Evolutionary conservation across 2,329 filamentous ascomycete species (phyloP).

Genomic region (Pyrenophora teres): DNA sequence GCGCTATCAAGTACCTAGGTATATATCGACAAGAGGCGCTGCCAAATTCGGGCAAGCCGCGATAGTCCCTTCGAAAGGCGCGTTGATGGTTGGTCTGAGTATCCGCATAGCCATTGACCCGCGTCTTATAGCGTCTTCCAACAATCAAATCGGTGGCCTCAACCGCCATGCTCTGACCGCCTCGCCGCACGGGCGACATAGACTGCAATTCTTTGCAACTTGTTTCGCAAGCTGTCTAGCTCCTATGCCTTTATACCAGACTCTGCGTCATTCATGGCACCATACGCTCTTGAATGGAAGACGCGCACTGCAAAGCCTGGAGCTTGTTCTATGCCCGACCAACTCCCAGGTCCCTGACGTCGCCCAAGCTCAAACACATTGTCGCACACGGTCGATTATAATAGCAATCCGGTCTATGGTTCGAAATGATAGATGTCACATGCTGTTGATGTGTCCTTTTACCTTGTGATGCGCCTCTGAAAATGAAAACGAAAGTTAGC

Average conservation of each 20-base stretch:
- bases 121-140: slow-evolving; percentile 35
- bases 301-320: slow-evolving; percentile 2
- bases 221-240: slow-evolving; percentile 7
- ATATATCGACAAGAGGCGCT: slow-evolving; percentile 71
- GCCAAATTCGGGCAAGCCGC: slow-evolving; percentile 51
- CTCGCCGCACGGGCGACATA: slow-evolving; percentile 24
- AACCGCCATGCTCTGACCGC: slow-evolving; percentile 30
- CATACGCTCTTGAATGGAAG: slow-evolving; percentile 8
- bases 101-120: slow-evolving; percentile 41
- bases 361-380: slow-evolving; percentile 3
- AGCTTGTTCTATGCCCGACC: slow-evolving; percentile 3
- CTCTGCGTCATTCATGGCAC: slow-evolving; percentile 9
- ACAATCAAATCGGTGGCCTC: slow-evolving; percentile 28
- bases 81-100: slow-evolving; percentile 37
- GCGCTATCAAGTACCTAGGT: slow-evolving; percentile 66
- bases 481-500: neutral
- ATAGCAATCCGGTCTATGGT: slow-evolving; percentile 1
- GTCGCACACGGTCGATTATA: slow-evolving; percentile 1
- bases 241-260: slow-evolving; percentile 20
- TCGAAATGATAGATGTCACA: neutral
- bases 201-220: slow-evolving; percentile 18
- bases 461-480: slow-evolving; percentile 34
- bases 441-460: slow-evolving; percentile 7
- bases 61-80: slow-evolving; percentile 42
- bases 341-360: slow-evolving; percentile 1